These are phyloP conservation scores for Penicillium ucsense DNA, from an alignment of 495 filamentous ascomycete genomes.

Conservation along the genomic window DNA sequence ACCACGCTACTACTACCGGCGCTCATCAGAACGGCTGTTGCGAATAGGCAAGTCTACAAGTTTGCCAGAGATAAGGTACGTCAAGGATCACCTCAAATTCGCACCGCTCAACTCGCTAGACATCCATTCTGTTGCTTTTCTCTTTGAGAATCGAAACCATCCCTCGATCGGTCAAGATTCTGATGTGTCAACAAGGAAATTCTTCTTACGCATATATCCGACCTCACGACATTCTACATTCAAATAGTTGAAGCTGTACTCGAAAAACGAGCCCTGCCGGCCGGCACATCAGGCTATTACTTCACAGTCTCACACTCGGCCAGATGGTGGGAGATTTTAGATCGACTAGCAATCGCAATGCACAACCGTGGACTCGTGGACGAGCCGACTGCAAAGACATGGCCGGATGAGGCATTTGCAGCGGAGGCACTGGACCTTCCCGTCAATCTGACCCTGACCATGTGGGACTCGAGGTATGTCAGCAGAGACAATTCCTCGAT, in stretches of 20 bases:
- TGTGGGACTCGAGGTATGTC: background rate
- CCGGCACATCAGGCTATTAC: background rate
- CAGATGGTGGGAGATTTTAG: background rate
- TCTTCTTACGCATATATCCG: slow-evolving; percentile 1
- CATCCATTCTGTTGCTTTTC: too few relatives aligned
- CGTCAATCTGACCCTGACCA: background rate
- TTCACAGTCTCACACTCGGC: background rate
- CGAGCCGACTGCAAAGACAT: background rate
- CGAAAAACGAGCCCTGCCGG: background rate
- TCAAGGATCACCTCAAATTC: too few relatives aligned
- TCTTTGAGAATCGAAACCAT: too few relatives aligned
- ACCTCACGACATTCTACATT: slow-evolving; percentile 1
- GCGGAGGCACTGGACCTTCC: background rate
- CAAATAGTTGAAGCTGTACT: slow-evolving; percentile 1
- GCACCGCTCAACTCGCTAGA: too few relatives aligned
- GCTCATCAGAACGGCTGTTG: background rate
- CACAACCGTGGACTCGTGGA: background rate
- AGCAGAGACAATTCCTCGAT: too few relatives aligned
- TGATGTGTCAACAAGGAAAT: background rate
- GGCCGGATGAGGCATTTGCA: background rate
- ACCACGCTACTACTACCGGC: background rate
- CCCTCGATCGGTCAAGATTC: background rate
- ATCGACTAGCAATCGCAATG: background rate
- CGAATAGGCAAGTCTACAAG: background rate
- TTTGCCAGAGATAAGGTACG: background rate